Percentiles rank a stretch among this genome's conserved stretches.
Conservation (phyloP, 192 early-diverging fungal species). For the Pilobolus umbonatus region DNA sequence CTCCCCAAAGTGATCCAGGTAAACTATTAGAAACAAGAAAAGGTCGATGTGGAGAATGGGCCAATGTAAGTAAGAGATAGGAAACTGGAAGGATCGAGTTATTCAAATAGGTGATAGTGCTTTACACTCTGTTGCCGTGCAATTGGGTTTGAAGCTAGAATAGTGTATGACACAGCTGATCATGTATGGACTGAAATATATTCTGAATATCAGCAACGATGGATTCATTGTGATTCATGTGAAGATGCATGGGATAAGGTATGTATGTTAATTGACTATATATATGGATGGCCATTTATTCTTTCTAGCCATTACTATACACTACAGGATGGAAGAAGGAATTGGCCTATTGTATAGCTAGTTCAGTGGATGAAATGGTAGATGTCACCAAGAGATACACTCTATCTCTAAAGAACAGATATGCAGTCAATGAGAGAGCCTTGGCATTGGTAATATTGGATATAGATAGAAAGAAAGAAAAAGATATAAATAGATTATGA, state of each 20-base stretch:
- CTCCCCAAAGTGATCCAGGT: conserved; percentile 26
- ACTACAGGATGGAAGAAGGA: conserved; percentile 50
- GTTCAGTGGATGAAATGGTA: conserved; percentile 40
- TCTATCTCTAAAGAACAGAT: conserved; percentile 23
- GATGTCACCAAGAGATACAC: conserved; percentile 51
- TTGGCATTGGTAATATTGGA: conserved; percentile 9
- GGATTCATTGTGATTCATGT: conserved; percentile 53
- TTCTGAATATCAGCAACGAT: conserved; percentile 42
- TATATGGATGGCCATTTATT: no score
- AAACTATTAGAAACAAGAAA: conserved; percentile 41
- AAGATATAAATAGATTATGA: background rate
- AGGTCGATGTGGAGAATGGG: conserved; percentile 57
- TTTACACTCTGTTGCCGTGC: conserved; percentile 50
- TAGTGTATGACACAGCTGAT: conserved; percentile 46
- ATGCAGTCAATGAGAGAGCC: conserved; percentile 15
- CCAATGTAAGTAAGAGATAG: conserved; percentile 32
- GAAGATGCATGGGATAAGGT: conserved; percentile 53
- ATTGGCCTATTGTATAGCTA: conserved; percentile 42
- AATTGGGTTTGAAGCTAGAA: conserved; percentile 42
- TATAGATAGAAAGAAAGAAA: background rate
- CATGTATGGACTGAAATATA: conserved; percentile 57
- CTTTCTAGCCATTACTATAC: conserved; percentile 45
- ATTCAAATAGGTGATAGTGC: conserved; percentile 25
- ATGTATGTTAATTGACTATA: background rate
- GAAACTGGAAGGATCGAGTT: background rate